Evolutionary conservation across 768 basidiomycete genomes (phyloP), one percentile per base, ranked within the genome.

Genomic region (Tricholoma sp.): DNA sequence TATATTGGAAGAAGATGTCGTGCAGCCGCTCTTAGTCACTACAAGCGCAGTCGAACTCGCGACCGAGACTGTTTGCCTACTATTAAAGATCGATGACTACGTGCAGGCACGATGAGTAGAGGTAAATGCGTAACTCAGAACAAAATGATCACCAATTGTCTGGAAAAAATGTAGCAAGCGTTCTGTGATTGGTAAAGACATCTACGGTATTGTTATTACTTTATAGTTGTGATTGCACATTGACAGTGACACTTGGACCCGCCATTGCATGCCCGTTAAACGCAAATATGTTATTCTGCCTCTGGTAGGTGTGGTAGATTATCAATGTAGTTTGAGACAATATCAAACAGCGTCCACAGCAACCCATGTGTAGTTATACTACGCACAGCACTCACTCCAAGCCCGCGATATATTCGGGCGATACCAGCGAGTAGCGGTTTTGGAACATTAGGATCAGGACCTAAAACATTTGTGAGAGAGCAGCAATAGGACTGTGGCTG

Each of bases 81-180:
- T 99, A 67, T 72, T 99, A 68, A 92, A 97, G 76, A 98, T 99
- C 12, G 96, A 98, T 68, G 96, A 94, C 65, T 94, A 91, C 63
- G 89, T 91, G 58, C 89, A 91, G 72, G 78, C 85, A 59, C 82
- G 89, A 72, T 89, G 36, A 56, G 32, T 15, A 34, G 44, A 54
- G 41, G 59, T 57, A 44, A 54, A n/a, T 18, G 41, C 13, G 17
- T 18, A 41, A 18, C 10, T n/a, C n/a, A n/a, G 41, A n/a, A 41
- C 9, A 41, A 41, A 9, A 37, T 12, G 11, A 37, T n/a, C n/a
- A n/a, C n/a, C n/a, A n/a, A n/a, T n/a, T n/a, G n/a, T n/a, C n/a
- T n/a, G n/a, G n/a, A n/a, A n/a, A n/a, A n/a, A n/a, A n/a, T n/a
- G n/a, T n/a, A n/a, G n/a, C n/a, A n/a, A n/a, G n/a, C n/a, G n/a